Percentiles rank a stretch among this genome's conserved stretches.
Evolutionary conservation across 2,329 filamentous ascomycete species (phyloP).

Genomic region (Paecilomyces sp.): DNA sequence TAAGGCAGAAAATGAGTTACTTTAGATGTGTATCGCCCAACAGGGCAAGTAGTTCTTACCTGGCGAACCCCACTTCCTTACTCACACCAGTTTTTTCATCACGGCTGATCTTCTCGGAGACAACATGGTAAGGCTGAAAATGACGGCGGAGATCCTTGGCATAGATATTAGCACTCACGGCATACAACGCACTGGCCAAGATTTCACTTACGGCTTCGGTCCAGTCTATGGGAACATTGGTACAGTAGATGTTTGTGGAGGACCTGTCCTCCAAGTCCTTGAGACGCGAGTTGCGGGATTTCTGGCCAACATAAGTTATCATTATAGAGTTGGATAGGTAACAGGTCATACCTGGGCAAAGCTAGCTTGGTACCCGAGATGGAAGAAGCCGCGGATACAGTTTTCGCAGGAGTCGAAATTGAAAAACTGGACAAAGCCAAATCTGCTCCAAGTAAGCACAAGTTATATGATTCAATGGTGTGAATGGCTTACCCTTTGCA

Average conservation of each 20-base stretch:
- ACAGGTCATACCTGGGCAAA: conserved; percentile 69
- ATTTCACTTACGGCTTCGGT: conserved; percentile 70
- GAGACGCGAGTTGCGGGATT: conserved; percentile 96
- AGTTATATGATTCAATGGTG: conserved; percentile 3
- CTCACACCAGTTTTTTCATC: conserved; percentile 80
- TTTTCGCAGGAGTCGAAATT: conserved; percentile 83
- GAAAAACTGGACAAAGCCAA: conserved; percentile 94
- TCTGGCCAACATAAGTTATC: conserved; percentile 46
- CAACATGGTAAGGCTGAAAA: conserved; percentile 53
- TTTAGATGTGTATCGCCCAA: conserved; percentile 2
- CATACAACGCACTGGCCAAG: neutral
- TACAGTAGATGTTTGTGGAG: conserved; percentile 97
- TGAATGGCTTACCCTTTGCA: conserved; percentile 76
- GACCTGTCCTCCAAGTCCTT: conserved; percentile 86
- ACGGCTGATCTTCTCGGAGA: conserved; percentile 91
- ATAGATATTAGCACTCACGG: neutral
- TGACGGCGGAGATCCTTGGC: conserved; percentile 64
- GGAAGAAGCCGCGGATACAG: conserved; percentile 92
- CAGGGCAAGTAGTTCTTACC: conserved; percentile 49
- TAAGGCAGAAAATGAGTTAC: conserved; percentile 31
- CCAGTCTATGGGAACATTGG: conserved; percentile 86
- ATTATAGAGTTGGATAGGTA: neutral
- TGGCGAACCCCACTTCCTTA: conserved; percentile 93
- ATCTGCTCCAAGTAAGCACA: conserved; percentile 49
- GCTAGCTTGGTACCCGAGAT: conserved; percentile 92